Conservation (phyloP, 2,329 filamentous ascomycete species). For the Chaetomium sp. region DNA sequence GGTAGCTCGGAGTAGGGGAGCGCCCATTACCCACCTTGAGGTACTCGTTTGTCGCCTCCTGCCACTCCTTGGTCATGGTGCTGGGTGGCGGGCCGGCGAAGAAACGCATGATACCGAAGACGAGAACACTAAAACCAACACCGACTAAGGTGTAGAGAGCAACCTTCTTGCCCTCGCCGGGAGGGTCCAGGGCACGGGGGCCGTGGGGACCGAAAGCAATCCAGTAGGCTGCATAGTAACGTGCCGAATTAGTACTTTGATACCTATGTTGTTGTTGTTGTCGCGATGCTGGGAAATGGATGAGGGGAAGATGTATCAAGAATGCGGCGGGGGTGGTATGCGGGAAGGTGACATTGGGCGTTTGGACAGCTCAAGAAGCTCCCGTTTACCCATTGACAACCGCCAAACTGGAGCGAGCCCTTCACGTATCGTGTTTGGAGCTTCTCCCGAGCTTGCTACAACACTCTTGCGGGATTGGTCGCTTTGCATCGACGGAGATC, state of each 20-base stretch:
- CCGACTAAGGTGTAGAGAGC: conserved; percentile 66
- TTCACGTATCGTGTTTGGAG: neutral
- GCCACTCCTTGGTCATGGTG: conserved; percentile 96
- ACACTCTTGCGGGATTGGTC: neutral
- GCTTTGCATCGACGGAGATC: too few relatives aligned
- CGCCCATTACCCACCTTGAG: conserved; percentile 60
- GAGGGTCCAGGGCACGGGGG: conserved; percentile 73
- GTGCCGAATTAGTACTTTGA: conserved; percentile 28
- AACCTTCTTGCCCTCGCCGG: conserved; percentile 78
- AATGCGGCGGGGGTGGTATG: neutral
- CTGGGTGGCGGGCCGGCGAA: conserved; percentile 67
- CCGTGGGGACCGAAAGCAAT: conserved; percentile 97
- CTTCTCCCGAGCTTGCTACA: conserved; percentile 8
- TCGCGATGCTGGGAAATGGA: neutral
- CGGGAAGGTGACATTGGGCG: conserved; percentile 5
- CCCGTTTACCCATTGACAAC: conserved; percentile 11
- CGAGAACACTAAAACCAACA: conserved; percentile 55
- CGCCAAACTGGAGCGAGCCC: neutral
- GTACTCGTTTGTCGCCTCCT: conserved; percentile 92
- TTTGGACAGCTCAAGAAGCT: conserved; percentile 11
- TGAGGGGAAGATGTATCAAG: too few relatives aligned
- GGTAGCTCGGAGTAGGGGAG: too few relatives aligned
- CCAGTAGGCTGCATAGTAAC: conserved; percentile 74
- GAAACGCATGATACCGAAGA: conserved; percentile 68
- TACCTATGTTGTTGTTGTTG: neutral